These are phyloP conservation scores for Moesziomyces parantarcticus DNA, from an alignment of 1,284 basidiomycete genomes.

Conservation along the genomic window DNA sequence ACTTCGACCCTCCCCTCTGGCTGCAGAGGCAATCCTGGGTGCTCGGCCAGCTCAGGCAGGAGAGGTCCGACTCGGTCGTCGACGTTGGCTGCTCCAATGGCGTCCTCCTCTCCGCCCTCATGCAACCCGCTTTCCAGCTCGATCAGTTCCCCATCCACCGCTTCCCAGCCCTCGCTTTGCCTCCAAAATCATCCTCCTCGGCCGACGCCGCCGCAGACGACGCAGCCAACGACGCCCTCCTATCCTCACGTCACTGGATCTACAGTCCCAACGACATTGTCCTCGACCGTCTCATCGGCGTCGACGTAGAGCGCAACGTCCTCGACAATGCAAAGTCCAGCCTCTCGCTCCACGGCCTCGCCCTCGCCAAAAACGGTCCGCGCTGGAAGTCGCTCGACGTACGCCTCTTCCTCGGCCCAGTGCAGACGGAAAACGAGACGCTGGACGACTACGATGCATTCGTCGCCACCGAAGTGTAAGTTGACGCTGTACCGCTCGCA, in stretches of 20 bases:
- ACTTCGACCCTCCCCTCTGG: conserved; percentile 53
- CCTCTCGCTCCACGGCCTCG: conserved; percentile 47
- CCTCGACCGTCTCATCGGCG: conserved; percentile 36
- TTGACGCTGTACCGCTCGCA: conserved; percentile 20
- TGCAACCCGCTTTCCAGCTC: conserved; percentile 51
- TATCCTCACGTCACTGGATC: conserved; percentile 45
- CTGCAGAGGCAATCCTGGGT: conserved; percentile 52
- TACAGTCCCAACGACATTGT: conserved; percentile 48
- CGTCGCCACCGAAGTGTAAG: conserved; percentile 85
- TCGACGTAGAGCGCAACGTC: conserved; percentile 54
- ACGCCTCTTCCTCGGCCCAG: conserved; percentile 74
- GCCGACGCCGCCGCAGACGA: conserved; percentile 9
- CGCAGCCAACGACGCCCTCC: conserved; percentile 13
- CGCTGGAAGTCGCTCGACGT: conserved; percentile 53
- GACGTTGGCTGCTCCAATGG: conserved; percentile 53
- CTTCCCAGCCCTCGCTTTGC: conserved; percentile 40
- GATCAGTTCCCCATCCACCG: conserved; percentile 50
- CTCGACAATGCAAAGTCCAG: conserved; percentile 45
- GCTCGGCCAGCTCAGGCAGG: conserved; percentile 35
- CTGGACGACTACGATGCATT: conserved; percentile 83
- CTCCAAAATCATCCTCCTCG: not conserved
- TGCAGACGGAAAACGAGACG: conserved; percentile 79
- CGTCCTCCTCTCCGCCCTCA: conserved; percentile 44
- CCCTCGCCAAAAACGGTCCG: conserved; percentile 37
- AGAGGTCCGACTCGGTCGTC: conserved; percentile 45